These are phyloP conservation scores for Noccaea caerulescens DNA, from an alignment of 345 rosid species.

Conservation along the genomic window DNA sequence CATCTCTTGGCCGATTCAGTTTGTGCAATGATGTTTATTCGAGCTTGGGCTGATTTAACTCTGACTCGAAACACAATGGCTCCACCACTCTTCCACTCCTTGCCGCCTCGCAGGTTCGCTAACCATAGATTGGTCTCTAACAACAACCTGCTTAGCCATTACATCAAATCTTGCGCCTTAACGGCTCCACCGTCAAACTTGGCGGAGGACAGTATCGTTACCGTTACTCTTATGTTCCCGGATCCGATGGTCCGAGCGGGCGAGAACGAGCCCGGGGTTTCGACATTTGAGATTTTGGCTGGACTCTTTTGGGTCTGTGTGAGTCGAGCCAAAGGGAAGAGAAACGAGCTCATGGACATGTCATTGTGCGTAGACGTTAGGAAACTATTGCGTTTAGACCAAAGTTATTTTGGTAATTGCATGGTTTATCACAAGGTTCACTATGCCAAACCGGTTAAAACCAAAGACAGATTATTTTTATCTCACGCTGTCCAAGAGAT, in stretches of 20 bases:
- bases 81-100: slow-evolving; percentile 58
- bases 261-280: slow-evolving; percentile 29
- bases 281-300: slow-evolving; percentile 54
- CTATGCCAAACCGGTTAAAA: slow-evolving; percentile 8
- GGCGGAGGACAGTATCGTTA: slow-evolving; percentile 33
- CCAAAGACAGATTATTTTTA: slow-evolving; percentile 13
- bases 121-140: slow-evolving; percentile 32
- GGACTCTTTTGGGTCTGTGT: slow-evolving; percentile 66
- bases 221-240: slow-evolving; percentile 50
- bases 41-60: slow-evolving; percentile 77
- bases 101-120: slow-evolving; percentile 48
- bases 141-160: slow-evolving; percentile 49
- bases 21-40: slow-evolving; percentile 60
- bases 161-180: slow-evolving; percentile 42
- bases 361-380: slow-evolving; percentile 62
- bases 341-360: slow-evolving; percentile 51
- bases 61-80: slow-evolving; percentile 37
- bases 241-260: slow-evolving; percentile 49
- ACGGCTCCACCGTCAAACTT: slow-evolving; percentile 17
- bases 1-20: slow-evolving; percentile 68
- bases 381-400: slow-evolving; percentile 51
- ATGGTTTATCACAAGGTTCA: slow-evolving; percentile 56
- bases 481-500: slow-evolving; percentile 49
- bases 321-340: slow-evolving; percentile 53
- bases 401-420: slow-evolving; percentile 70